phyloP scores from a whole-genome alignment of 2,329 filamentous ascomycete species.

The Sarocladiaceae sp. region DNA sequence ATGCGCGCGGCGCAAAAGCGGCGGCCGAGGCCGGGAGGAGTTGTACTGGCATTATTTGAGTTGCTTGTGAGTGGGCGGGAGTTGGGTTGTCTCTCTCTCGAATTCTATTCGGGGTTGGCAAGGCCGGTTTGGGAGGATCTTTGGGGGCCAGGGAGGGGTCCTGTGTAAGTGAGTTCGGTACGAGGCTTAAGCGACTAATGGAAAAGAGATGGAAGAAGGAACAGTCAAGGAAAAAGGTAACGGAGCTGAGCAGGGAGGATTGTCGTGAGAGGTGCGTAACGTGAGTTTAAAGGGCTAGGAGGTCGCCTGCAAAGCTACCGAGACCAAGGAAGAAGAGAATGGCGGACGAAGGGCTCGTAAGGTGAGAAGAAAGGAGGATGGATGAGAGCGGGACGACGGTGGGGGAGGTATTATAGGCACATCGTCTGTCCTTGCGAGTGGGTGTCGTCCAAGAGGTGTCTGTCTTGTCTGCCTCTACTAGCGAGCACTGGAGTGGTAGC shows the following conservation, averaged over 20 bases:
- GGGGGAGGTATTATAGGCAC: slow-evolving; percentile 23
- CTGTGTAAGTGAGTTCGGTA: slow-evolving; percentile 10
- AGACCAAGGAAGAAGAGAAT: slow-evolving; percentile 53
- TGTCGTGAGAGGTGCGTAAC: slow-evolving; percentile 10
- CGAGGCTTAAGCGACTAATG: not conserved
- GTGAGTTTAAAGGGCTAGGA: slow-evolving; percentile 21
- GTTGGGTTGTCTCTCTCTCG: slow-evolving; percentile 7
- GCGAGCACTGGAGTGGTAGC: not conserved
- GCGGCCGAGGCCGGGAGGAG: slow-evolving; percentile 92
- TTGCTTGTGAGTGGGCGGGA: slow-evolving; percentile 13
- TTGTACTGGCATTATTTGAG: slow-evolving; percentile 72
- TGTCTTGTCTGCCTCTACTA: no score
- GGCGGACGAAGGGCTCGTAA: slow-evolving; percentile 54
- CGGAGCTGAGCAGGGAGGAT: slow-evolving; percentile 45
- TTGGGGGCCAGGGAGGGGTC: not conserved
- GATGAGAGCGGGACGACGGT: slow-evolving; percentile 42
- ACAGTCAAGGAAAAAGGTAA: slow-evolving; percentile 41
- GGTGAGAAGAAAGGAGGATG: slow-evolving; percentile 36
- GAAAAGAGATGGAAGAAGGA: slow-evolving; percentile 8
- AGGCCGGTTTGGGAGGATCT: not conserved
- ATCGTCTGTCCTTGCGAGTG: slow-evolving; percentile 12
- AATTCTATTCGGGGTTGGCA: slow-evolving; percentile 5
- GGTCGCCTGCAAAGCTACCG: slow-evolving; percentile 58
- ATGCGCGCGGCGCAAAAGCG: slow-evolving; percentile 86
- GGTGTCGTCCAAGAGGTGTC: not conserved